Conservation (phyloP, 176 grass and related monocot genomes). For the Themeda triandra region DNA sequence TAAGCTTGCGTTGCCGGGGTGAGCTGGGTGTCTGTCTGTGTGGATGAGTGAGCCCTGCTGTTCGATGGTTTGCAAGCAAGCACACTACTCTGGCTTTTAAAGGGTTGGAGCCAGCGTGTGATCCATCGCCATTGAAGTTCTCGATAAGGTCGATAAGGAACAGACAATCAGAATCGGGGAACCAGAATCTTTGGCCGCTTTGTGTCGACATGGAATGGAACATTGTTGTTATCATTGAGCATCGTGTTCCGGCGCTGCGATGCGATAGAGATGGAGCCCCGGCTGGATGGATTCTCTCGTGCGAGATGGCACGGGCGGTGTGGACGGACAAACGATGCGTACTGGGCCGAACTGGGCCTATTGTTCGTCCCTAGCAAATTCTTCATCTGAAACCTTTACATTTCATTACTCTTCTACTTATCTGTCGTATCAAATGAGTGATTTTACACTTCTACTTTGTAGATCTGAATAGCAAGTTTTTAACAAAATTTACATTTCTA, state of each 20-base stretch:
- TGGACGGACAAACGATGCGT: background rate
- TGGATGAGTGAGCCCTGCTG: background rate
- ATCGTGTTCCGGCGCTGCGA: conserved; percentile 35
- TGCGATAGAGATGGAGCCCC: background rate
- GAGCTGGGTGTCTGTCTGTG: background rate
- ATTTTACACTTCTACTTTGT: too few relatives aligned
- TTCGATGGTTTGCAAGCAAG: background rate
- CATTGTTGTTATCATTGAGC: conserved; percentile 16
- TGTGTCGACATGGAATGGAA: conserved; percentile 71
- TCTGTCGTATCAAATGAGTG: too few relatives aligned
- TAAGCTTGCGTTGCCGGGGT: background rate
- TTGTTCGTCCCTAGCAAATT: background rate
- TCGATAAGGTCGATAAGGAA: background rate
- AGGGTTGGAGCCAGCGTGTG: background rate
- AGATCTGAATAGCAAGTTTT: too few relatives aligned
- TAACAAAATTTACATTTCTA: too few relatives aligned
- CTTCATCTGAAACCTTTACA: too few relatives aligned
- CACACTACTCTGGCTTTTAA: background rate
- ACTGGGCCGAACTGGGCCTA: background rate
- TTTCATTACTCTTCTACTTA: too few relatives aligned
- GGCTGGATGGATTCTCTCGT: conserved; percentile 17
- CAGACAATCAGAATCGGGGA: conserved; percentile 46
- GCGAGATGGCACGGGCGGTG: background rate
- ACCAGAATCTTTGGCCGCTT: conserved; percentile 41
- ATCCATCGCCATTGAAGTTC: too few relatives aligned